These are phyloP conservation scores for Candida gorgasii DNA, from an alignment of 805 yeast species.

Conservation along the genomic window DNA sequence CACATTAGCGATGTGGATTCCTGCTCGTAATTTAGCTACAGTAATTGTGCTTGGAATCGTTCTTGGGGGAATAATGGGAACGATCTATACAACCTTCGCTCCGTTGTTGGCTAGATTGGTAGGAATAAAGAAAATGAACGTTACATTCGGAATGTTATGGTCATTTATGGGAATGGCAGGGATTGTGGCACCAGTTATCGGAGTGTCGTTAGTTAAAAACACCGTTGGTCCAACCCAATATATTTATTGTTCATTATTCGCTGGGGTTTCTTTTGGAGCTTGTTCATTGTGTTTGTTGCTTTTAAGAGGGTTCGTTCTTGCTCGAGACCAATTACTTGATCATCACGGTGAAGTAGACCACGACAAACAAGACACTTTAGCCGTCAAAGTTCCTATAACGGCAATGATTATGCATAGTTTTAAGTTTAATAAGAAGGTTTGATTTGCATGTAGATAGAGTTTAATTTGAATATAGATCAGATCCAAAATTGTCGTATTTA, in stretches of 20 bases:
- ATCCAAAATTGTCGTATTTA: too few species aligned
- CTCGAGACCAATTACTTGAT: constrained; percentile 39
- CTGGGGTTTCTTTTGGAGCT: constrained; percentile 55
- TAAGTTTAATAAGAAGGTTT: constrained; percentile 1
- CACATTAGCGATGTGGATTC: constrained; percentile 42
- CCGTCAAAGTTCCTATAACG: constrained; percentile 4
- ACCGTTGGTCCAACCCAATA: constrained; percentile 47
- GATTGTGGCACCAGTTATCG: constrained; percentile 60
- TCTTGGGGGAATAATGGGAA: constrained; percentile 61
- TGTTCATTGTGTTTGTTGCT: constrained; percentile 44
- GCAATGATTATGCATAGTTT: constrained; percentile 5
- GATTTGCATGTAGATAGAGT: too few species aligned
- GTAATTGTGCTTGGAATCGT: constrained; percentile 52
- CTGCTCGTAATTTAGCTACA: constrained; percentile 59
- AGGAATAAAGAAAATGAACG: constrained; percentile 55
- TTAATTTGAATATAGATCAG: too few species aligned
- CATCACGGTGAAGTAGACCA: constrained; percentile 2
- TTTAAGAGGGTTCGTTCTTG: constrained; percentile 56
- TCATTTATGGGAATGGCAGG: constrained; percentile 49
- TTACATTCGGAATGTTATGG: constrained; percentile 55
- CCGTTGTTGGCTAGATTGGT: constrained; percentile 53
- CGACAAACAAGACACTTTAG: constrained; percentile 1
- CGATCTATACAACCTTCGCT: constrained; percentile 56
- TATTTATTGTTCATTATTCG: constrained; percentile 54
- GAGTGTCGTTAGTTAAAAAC: constrained; percentile 47